Base-by-base conservation (phyloP, 495 filamentous ascomycete species). In the Podospora sp. region DNA sequence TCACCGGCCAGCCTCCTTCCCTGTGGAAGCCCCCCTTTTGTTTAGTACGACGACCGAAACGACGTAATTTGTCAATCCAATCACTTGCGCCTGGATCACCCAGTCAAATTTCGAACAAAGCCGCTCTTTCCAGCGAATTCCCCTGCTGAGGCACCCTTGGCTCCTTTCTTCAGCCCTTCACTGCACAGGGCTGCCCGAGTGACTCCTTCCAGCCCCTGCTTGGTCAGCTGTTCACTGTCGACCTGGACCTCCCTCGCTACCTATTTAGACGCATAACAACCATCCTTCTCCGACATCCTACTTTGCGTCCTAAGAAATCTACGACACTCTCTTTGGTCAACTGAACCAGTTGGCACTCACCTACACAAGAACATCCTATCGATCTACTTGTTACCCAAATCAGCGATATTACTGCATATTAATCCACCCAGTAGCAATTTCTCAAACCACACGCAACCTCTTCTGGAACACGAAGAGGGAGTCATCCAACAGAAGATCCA, bases 1-100 rank as follows among this genome's bases (percentile, higher is more conserved):
- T 65, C 63, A 65, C 63, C 63, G 63, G 63, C 63, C 51, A 65
- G 50, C 12, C 46, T 22, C 50, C 21, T 55, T 29, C 63, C 51
- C 51, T 57, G 51, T 22, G 26, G 25, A 25, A 36, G 51, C 14
- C 52, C 63, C 36, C 29, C n/a, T 9, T n/a, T 40, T 46, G 27
- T 29, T 63, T 63, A 26, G 62, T 55, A 52, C 40, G 49, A 4
- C 62, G 46, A 14, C 16, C 40, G 11, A 18, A 46, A 46, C 40
- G 40, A 46, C 40, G 40, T 46, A 46, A 46, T 46, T 46, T 46
- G 52, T 22, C 52, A 55, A 55, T 55, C 52, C 52, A 22, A 55
- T 55, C 52, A 24, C 52, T 55, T 26, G 52, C 52, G 14, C 52
- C 25, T 52, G 35, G 51, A 35, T 24, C 27, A 21, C 50, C 62